Conservation (phyloP, 2,329 filamentous ascomycete species). For the Setomelanomma holmii region DNA sequence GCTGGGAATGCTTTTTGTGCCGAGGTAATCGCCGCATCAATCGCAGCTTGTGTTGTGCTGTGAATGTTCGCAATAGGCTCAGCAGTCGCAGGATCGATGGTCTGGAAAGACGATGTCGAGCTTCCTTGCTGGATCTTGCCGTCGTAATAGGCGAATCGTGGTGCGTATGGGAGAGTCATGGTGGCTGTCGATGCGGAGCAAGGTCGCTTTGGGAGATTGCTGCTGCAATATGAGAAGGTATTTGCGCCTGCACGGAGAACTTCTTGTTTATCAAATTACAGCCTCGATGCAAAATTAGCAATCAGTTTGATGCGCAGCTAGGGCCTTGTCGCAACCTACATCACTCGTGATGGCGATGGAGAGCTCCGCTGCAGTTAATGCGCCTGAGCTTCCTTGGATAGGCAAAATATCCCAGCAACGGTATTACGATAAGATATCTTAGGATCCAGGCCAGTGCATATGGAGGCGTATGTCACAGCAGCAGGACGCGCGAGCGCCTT, state of each 20-base stretch:
- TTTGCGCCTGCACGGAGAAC: neutral
- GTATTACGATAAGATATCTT: neutral
- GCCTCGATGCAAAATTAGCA: neutral
- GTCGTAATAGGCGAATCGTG: constrained; percentile 75
- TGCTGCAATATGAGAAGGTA: neutral
- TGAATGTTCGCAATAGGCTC: constrained; percentile 74
- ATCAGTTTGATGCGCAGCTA: neutral
- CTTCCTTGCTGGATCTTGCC: constrained; percentile 70
- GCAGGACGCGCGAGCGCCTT: neutral
- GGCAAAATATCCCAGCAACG: neutral
- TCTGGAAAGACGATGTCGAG: constrained; percentile 70
- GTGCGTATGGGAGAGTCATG: constrained; percentile 54
- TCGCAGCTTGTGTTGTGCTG: constrained; percentile 69
- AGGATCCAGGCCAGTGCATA: neutral
- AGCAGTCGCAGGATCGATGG: constrained; percentile 76
- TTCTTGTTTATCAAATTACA: neutral
- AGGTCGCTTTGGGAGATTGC: neutral
- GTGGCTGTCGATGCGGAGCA: neutral
- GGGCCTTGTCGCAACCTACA: neutral
- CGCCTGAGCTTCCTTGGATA: constrained; percentile 1
- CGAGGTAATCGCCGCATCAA: constrained; percentile 75
- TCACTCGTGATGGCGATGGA: neutral
- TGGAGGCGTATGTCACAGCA: neutral
- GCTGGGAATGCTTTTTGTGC: constrained; percentile 74
- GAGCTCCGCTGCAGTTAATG: neutral